A percentile compares a stretch with the other conserved stretches of the same genome.
Conservation (phyloP, 352 stramenopile genomes). For the Thraustochytrium sp. region DNA sequence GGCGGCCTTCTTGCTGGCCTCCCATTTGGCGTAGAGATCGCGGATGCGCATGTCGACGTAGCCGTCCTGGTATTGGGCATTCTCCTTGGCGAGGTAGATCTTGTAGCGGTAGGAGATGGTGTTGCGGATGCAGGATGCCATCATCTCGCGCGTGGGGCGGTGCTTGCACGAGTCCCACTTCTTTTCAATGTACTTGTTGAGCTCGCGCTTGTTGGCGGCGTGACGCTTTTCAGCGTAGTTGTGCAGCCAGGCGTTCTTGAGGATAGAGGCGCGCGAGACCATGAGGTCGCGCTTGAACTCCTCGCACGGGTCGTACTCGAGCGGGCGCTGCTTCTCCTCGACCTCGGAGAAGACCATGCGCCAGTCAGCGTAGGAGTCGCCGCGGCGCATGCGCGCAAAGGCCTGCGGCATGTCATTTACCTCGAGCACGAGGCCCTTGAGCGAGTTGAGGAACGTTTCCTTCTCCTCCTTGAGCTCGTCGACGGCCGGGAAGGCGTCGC, state of each 20-base stretch:
- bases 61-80: conserved; percentile 40
- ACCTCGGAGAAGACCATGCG: conserved; percentile 41
- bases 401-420: conserved; percentile 35
- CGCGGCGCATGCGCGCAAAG: conserved; percentile 39
- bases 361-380: conserved; percentile 33
- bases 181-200: conserved; percentile 47
- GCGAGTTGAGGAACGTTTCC: background rate
- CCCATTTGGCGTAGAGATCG: conserved; percentile 40
- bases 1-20: background rate
- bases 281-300: conserved; percentile 41
- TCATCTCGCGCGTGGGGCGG: conserved; percentile 39
- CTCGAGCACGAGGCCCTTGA: conserved; percentile 26
- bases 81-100: conserved; percentile 43
- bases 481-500: conserved; percentile 19
- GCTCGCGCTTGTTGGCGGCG: conserved; percentile 43
- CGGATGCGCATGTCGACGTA: conserved; percentile 43
- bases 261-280: conserved; percentile 1
- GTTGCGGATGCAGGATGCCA: conserved; percentile 40
- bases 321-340: conserved; percentile 27
- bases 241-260: conserved; percentile 44
- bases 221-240: conserved; percentile 47
- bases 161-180: conserved; percentile 45
- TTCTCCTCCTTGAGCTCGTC: conserved; percentile 43
- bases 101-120: conserved; percentile 45
- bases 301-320: conserved; percentile 29